Evolutionary conservation across 805 yeast species (phyloP), one percentile per base, ranked within the genome.

Genomic region (Zygotorulaspora florentina): DNA sequence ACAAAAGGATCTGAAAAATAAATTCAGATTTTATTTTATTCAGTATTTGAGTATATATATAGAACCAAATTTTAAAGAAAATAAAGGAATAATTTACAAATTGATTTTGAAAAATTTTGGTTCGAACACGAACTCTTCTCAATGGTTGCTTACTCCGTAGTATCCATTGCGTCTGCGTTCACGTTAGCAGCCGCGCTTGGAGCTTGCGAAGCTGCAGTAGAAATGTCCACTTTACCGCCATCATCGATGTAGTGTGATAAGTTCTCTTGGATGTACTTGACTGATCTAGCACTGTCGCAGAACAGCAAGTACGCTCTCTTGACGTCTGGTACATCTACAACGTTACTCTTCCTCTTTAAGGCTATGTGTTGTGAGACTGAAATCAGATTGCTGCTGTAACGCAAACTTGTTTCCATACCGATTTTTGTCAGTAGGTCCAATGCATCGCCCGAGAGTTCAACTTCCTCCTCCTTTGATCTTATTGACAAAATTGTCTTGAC

Each of bases 391-490:
- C 96, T 74, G 18, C 96, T 93, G 65, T 93, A 93, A 61, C 99
- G 81, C 58, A 93, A 76, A 64, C 95, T 83, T 5, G 98, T 87
- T 64, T 86, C 96, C 52, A 79, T 75, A 12, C 96, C 96, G 52
- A 90, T 87, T 63, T 88, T 86, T 18, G 98, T 87, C 57, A 93
- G 76, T 56, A 89, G 75, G 39, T 86, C 91, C 52, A 91, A 73
- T 0, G 96, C 96, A 59, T 89, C 97, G 7, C 77, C 74, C 12
- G 81, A 66, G 51, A 93, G 71, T 54, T 87, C 93, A 41, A 87
- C 90, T 62, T 90, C 97, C 68, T 93, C 99, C 63, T 89, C 96
- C 58, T 83, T 86, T 2, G 97, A 88, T 62, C 99, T 81, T 58
- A 91, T 93, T 26, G 86, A 74, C 52, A 93, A 72, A 59, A 93